Base-by-base conservation (phyloP, 192 early-diverging fungal species). In the Linderina pennispora region DNA sequence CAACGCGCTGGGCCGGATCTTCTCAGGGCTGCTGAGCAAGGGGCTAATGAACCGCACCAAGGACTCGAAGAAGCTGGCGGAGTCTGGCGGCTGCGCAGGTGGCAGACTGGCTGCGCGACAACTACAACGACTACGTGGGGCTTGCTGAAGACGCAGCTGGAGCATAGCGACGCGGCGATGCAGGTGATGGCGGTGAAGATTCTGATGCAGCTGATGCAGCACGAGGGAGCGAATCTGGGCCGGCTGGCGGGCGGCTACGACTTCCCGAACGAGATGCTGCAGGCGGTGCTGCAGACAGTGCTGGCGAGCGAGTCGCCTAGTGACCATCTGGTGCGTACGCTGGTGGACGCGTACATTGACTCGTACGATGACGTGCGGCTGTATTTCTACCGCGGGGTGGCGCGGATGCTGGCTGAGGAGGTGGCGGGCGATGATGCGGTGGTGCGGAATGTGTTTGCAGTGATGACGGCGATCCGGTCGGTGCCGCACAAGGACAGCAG, bases 351-450 rank as follows among this genome's bases (percentile, higher is more conserved):
- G 31, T 82, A 84, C 43, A 48, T 92, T 25, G 87, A 86, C 58
- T 54, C 61, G 7, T 92, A 89, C 62, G 89, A 89, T 52, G 95
- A 98, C 54, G 58, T 94, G 33, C 77, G 89, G 53, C 79, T 80
- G 50, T 90, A 90, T 61, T 93, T 92, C 57, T 82, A 62, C 78
- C 59, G 86, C 83, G 57, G 65, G 81, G 31, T 66, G 2, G 55
- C 55, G 23, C 56, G 52, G 36, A 58, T 74, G 9, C 59, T 55
- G 18, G 50, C 65, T 11, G 43, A 64, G n/a, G 70, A 64, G 3
- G 49, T 45, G 1, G 57, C 73, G n/a, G 65, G 61, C 33, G 40
- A 70, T 14, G 56, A 59, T 21, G 39, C 40, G 13, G 52, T 84
- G 42, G 55, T 80, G 31, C 73, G 66, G 11, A 87, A 89, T 37